Evolutionary conservation across 1,284 basidiomycete genomes (phyloP).

Genomic region (Melanopsichium pennsylvanicum): DNA sequence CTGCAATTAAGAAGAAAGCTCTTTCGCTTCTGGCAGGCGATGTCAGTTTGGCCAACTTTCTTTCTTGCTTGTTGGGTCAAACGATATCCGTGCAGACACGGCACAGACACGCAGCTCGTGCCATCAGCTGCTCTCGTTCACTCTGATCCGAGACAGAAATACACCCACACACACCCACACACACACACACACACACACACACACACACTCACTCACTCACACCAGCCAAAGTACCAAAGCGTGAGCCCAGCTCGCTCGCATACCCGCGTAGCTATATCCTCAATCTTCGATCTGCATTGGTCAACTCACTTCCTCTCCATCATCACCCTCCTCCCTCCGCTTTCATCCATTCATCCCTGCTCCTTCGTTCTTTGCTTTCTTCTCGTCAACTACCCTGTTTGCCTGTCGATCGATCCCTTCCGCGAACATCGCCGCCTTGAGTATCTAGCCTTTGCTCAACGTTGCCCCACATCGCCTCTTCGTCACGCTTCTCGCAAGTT

Average conservation of each 20-base stretch:
- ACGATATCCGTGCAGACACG: too few relatives aligned
- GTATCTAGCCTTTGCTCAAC: conserved; percentile 51
- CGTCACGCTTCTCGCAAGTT: not conserved
- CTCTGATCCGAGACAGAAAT: too few relatives aligned
- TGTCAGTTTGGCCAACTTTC: too few relatives aligned
- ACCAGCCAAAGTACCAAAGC: not conserved
- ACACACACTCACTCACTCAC: too few relatives aligned
- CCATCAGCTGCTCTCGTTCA: too few relatives aligned
- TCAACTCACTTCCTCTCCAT: conserved; percentile 11
- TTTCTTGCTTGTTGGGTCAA: too few relatives aligned
- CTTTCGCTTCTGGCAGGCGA: too few relatives aligned
- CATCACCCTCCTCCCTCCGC: conserved; percentile 18
- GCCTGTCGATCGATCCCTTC: conserved; percentile 9
- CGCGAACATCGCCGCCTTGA: conserved; percentile 25
- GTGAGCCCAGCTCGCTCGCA: not conserved
- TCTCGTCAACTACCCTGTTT: conserved; percentile 6
- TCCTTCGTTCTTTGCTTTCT: not conserved
- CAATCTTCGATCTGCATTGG: not conserved
- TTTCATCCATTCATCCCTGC: conserved; percentile 3
- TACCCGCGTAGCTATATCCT: conserved; percentile 13
- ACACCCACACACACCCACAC: too few relatives aligned
- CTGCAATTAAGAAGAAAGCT: too few relatives aligned
- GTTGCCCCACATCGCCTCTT: conserved; percentile 27
- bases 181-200: too few relatives aligned
- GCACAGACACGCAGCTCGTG: too few relatives aligned